Percentiles rank a stretch among this genome's conserved stretches.
Evolutionary conservation across 768 basidiomycete species (phyloP).

Genomic region (Thelephora ganbajun): DNA sequence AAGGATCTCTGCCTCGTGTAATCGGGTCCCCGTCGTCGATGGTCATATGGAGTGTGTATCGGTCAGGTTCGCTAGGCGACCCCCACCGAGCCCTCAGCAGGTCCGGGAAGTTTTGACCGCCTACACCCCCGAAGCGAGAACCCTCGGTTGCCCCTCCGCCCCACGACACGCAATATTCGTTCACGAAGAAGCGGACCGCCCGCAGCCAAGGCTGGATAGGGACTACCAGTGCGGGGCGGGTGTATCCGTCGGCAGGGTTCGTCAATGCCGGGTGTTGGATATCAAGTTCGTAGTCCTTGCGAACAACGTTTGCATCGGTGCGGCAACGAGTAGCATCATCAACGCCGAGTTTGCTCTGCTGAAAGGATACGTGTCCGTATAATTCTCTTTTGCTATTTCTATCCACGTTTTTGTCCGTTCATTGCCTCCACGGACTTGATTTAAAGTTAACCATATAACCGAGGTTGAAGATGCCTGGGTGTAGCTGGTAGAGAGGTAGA

Average conservation of each 20-base stretch:
- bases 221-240: slow-evolving; percentile 85
- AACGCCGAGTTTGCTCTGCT: slow-evolving; percentile 92
- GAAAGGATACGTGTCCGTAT: slow-evolving; percentile 36
- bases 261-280: slow-evolving; percentile 86
- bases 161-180: slow-evolving; percentile 77
- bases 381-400: slow-evolving; percentile 1
- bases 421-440: not conserved
- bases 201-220: slow-evolving; percentile 87
- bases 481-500: no score
- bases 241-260: slow-evolving; percentile 79
- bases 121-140: slow-evolving; percentile 66
- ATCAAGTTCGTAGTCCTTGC: slow-evolving; percentile 89
- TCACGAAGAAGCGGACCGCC: slow-evolving; percentile 87
- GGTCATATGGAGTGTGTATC: slow-evolving; percentile 90
- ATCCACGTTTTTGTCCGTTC: no score
- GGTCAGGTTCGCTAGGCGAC: slow-evolving; percentile 64
- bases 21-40: slow-evolving; percentile 90
- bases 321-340: slow-evolving; percentile 93
- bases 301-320: slow-evolving; percentile 92
- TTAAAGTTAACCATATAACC: not conserved
- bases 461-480: not conserved
- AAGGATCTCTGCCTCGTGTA: slow-evolving; percentile 87
- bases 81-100: slow-evolving; percentile 78
- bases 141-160: slow-evolving; percentile 69
- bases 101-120: slow-evolving; percentile 66